Conservation (phyloP, 129 eudicot genomes). For the Flaveria sonorensis region DNA sequence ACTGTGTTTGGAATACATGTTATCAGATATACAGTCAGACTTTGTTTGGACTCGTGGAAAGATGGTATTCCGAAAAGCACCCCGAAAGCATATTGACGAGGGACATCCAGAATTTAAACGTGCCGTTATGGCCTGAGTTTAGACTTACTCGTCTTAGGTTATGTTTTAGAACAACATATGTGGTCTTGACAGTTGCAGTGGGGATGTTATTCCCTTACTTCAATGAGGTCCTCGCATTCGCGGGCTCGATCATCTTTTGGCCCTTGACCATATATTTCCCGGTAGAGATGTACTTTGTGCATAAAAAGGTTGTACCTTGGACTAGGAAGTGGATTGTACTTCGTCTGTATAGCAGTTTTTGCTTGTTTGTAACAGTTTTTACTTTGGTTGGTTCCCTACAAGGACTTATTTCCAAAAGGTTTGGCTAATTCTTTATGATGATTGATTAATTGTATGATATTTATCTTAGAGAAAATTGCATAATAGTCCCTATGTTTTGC, state of each 20-base stretch:
- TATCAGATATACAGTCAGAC: conserved; percentile 70
- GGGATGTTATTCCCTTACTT: conserved; percentile 59
- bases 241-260: conserved; percentile 65
- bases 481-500: no score
- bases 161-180: conserved; percentile 57
- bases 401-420: conserved; percentile 48
- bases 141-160: conserved; percentile 47
- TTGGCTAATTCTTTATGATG: conserved; percentile 29
- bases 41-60: conserved; percentile 58
- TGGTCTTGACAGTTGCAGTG: conserved; percentile 35
- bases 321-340: conserved; percentile 48
- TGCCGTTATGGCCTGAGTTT: conserved; percentile 28
- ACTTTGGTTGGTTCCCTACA: conserved; percentile 52
- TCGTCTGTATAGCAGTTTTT: conserved; percentile 38
- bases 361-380: conserved; percentile 41
- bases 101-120: conserved; percentile 27
- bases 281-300: conserved; percentile 54
- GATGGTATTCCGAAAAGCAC: conserved; percentile 46
- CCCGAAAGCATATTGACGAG: conserved; percentile 44
- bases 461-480: no score
- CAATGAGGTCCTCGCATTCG: conserved; percentile 56
- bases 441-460: neutral
- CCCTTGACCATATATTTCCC: conserved; percentile 63
- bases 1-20: conserved; percentile 1
- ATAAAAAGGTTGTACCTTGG: conserved; percentile 44